phyloP scores from a whole-genome alignment of 2,329 filamentous ascomycete species.

The Dothiorella sarmentorum region DNA sequence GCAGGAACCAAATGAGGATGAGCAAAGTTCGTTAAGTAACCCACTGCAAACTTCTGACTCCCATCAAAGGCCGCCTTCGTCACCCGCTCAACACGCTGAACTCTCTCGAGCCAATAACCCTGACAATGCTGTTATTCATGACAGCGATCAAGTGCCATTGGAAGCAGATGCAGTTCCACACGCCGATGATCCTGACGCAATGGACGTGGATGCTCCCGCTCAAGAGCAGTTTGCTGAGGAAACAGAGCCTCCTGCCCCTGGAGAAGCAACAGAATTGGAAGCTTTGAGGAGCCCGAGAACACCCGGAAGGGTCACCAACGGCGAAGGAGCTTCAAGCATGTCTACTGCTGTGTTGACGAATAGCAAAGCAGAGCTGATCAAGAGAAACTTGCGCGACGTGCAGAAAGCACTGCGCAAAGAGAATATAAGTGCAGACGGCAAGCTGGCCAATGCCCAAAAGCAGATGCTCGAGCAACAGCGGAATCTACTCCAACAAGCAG shows the following conservation, averaged over 20 bases:
- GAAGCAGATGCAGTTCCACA: background rate
- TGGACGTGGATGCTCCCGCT: background rate
- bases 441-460: too few species aligned
- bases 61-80: background rate
- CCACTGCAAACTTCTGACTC: background rate
- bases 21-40: background rate
- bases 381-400: too few species aligned
- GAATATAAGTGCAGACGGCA: too few species aligned
- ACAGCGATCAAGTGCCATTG: background rate
- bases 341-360: background rate
- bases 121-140: background rate
- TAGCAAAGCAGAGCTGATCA: too few species aligned
- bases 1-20: background rate
- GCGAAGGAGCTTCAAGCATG: background rate
- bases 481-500: background rate
- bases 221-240: background rate
- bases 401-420: too few species aligned
- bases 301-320: background rate
- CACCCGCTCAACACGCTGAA: background rate
- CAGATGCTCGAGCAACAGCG: too few species aligned
- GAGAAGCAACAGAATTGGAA: background rate
- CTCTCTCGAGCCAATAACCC: slow-evolving; percentile 3
- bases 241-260: background rate
- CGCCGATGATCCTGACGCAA: background rate
- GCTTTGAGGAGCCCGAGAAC: background rate